phyloP scores from a whole-genome alignment of 768 basidiomycete genomes.

The Serpula lacrymans region DNA sequence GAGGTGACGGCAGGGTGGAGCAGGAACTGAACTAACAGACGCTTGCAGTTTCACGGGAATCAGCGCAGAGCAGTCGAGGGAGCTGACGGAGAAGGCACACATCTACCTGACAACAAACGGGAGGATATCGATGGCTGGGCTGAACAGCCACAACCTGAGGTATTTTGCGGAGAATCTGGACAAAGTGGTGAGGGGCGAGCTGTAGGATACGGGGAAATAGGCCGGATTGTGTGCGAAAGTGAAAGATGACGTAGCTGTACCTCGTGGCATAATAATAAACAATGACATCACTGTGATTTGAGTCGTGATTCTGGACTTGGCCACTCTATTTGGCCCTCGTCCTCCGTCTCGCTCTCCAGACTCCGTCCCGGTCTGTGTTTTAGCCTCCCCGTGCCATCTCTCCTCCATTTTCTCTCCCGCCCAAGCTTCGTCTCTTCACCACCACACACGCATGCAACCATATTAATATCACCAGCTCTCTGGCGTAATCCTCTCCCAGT shows the following conservation, averaged over 20 bases:
- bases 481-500: conserved; percentile 19
- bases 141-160: conserved; percentile 75
- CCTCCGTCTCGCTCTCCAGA: conserved; percentile 2
- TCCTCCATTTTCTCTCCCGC: background rate
- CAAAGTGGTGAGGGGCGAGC: conserved; percentile 52
- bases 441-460: too few relatives aligned
- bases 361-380: conserved; percentile 4
- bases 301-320: conserved; percentile 19
- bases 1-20: background rate
- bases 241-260: conserved; percentile 26
- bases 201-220: conserved; percentile 23
- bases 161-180: conserved; percentile 75
- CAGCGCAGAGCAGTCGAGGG: conserved; percentile 59
- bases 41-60: conserved; percentile 78
- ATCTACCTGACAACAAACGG: conserved; percentile 87
- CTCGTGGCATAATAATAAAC: conserved; percentile 7
- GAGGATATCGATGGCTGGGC: conserved; percentile 91
- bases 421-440: background rate
- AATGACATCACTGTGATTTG: conserved; percentile 25
- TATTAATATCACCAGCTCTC: conserved; percentile 13
- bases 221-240: conserved; percentile 10
- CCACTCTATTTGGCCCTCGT: conserved; percentile 3
- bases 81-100: conserved; percentile 68
- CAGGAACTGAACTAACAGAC: conserved; percentile 10
- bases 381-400: conserved; percentile 9